These are phyloP conservation scores for Mycena latifolia DNA, from an alignment of 768 basidiomycete species.

Conservation along the genomic window DNA sequence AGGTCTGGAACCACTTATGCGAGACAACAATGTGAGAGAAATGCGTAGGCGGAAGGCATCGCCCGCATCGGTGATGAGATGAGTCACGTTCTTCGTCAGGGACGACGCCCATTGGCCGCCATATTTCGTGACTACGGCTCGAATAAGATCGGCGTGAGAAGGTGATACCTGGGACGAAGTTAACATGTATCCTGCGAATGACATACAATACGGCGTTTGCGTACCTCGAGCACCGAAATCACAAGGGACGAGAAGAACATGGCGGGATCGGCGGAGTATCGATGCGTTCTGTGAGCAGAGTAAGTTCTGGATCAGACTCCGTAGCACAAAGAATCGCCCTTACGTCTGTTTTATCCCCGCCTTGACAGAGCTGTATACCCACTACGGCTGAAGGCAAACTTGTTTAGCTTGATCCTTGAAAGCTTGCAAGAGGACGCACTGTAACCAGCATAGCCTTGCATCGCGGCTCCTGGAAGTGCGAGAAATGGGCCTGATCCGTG, in stretches of 20 bases:
- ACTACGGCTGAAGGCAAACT: not conserved
- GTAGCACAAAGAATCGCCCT: not conserved
- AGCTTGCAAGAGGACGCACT: not conserved
- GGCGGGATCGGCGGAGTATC: not conserved
- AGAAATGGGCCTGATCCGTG: not conserved
- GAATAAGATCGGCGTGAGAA: slow-evolving; percentile 1
- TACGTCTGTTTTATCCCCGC: not conserved
- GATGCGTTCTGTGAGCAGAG: not conserved
- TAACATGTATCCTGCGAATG: too few species aligned
- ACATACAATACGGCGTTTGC: not conserved
- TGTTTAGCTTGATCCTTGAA: not conserved
- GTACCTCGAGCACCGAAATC: not conserved
- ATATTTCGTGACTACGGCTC: not conserved
- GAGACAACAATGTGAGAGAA: not conserved
- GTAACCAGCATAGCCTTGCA: not conserved
- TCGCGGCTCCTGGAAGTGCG: not conserved
- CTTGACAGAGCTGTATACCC: not conserved
- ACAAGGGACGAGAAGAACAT: slow-evolving; percentile 11
- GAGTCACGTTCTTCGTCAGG: not conserved
- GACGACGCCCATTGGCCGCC: not conserved
- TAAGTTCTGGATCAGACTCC: not conserved
- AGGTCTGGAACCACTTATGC: not conserved
- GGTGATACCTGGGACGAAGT: not conserved
- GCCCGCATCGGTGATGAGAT: not conserved
- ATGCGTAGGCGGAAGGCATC: not conserved